Percentiles rank a stretch among this genome's conserved stretches.
phyloP scores from a whole-genome alignment of 1,284 basidiomycete genomes.

The Cystobasidium slooffiae region DNA sequence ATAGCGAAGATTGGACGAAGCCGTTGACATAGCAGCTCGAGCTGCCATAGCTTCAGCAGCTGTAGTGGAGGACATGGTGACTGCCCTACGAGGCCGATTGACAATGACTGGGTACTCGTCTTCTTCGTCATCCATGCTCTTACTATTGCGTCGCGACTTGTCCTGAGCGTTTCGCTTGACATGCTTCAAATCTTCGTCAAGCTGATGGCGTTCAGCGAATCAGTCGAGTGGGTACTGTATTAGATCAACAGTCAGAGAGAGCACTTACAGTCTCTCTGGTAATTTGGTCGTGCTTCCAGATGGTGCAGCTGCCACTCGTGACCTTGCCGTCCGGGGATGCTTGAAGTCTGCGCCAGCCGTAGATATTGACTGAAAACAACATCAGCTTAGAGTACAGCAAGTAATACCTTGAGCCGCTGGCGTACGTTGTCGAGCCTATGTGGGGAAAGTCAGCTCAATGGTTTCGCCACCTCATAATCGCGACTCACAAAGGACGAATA shows the following conservation, averaged over 20 bases:
- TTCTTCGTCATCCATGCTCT: constrained; percentile 7
- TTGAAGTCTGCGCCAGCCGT: constrained; percentile 36
- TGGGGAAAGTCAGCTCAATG: background rate
- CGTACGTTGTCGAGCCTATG: constrained; percentile 37
- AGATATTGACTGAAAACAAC: constrained; percentile 35
- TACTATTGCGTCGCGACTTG: constrained; percentile 28
- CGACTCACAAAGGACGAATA: constrained; percentile 40
- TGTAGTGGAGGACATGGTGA: constrained; percentile 21
- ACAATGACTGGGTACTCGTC: constrained; percentile 3
- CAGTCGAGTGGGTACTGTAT: too few species aligned
- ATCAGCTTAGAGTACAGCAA: background rate
- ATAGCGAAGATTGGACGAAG: background rate
- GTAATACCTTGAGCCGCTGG: too few species aligned
- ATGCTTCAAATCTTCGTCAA: constrained; percentile 27
- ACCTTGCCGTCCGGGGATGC: constrained; percentile 30
- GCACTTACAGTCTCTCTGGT: constrained; percentile 25
- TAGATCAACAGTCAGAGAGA: too few species aligned
- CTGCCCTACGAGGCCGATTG: constrained; percentile 10
- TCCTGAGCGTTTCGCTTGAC: constrained; percentile 40
- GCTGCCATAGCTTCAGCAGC: constrained; percentile 29
- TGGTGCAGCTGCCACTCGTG: constrained; percentile 12
- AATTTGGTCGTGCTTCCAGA: constrained; percentile 36
- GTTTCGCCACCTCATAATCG: background rate
- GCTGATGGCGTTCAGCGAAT: too few species aligned
- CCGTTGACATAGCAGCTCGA: background rate